Base-by-base conservation (phyloP, 2,329 filamentous ascomycete genomes). In the Blastomyces gilchristii region DNA sequence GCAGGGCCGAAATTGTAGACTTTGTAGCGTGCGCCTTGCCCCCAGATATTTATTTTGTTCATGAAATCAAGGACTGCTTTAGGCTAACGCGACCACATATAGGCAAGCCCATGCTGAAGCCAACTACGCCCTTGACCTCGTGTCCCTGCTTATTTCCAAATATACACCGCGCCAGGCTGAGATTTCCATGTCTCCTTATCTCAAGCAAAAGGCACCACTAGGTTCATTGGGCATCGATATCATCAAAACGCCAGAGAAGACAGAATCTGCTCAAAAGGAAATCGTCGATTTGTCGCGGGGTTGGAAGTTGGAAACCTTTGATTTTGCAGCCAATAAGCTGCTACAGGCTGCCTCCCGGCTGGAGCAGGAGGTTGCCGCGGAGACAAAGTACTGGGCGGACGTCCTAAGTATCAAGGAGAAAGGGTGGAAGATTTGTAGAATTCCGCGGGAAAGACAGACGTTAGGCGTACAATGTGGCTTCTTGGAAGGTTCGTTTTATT, bases 381-480 rank as follows among this genome's bases (percentile, higher is more conserved):
- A 99, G 77, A 87, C 87, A 1, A 87, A 83, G 69, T 99, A 96
- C 74, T 99, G 94, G 94, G 83, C 88, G 62, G 88, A 96, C 69
- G 83, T 97, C 2, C 78, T 96, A 57, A 84, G 86, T 11, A 86
- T 97, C 54, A 91, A 88, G 67, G 85, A 91, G 67, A 87, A 86
- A 62, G 91, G 92, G 4, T 99, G 94, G 93, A 87, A 89, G 25
- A 79, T 97, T 22, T 93, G 88, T 68, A 84, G 88, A 58, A 79
- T 94, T 50, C 90, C 91, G 0, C 80, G 86, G 7, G 87, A 93
- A 68, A 81, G 82, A 59, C 85, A 90, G 68, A 87, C 86, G 0
- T 80, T 97, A 59, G 91, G 88, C 25, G 93, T 97, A 45, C 86
- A 89, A 66, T 97, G 93, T 75, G 94, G 93, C 8, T 96, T 96